These are phyloP conservation scores for Eutrema salsugineum DNA, from an alignment of 441 rosid genomes.

Conservation along the genomic window DNA sequence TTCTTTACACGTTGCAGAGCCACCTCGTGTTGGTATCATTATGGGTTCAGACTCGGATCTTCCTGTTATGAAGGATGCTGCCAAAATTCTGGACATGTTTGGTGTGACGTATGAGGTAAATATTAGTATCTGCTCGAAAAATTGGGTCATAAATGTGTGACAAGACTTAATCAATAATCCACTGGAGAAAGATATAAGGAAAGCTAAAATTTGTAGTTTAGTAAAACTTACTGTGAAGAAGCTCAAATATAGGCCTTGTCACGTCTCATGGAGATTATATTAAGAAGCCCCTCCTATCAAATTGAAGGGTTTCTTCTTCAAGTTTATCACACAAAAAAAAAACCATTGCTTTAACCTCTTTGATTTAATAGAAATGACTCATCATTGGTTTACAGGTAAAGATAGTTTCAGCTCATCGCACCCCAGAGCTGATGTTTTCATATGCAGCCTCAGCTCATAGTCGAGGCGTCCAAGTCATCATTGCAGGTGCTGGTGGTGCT, in stretches of 20 bases:
- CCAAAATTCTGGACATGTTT: conserved; percentile 60
- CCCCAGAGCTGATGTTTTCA: conserved; percentile 83
- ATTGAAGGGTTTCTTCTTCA: too few species aligned
- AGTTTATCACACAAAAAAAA: too few species aligned
- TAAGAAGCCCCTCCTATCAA: too few species aligned
- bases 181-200: too few species aligned
- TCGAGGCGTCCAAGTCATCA: conserved; percentile 75
- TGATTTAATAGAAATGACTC: conserved; percentile 1
- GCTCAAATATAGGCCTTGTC: too few species aligned
- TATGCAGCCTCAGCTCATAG: conserved; percentile 73
- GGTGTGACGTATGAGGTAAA: conserved; percentile 70
- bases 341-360: neutral
- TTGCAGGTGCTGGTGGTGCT: conserved; percentile 99
- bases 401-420: conserved; percentile 90
- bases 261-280: too few species aligned
- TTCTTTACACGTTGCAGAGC: conserved; percentile 43
- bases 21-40: conserved; percentile 78
- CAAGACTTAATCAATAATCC: too few species aligned
- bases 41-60: conserved; percentile 99
- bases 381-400: conserved; percentile 48
- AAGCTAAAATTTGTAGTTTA: too few species aligned
- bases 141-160: neutral
- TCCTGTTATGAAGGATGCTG: conserved; percentile 97
- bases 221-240: too few species aligned
- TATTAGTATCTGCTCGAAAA: conserved; percentile 3